These are phyloP conservation scores for Annulohypoxylon nitens DNA, from an alignment of 495 filamentous ascomycete genomes.

Conservation along the genomic window DNA sequence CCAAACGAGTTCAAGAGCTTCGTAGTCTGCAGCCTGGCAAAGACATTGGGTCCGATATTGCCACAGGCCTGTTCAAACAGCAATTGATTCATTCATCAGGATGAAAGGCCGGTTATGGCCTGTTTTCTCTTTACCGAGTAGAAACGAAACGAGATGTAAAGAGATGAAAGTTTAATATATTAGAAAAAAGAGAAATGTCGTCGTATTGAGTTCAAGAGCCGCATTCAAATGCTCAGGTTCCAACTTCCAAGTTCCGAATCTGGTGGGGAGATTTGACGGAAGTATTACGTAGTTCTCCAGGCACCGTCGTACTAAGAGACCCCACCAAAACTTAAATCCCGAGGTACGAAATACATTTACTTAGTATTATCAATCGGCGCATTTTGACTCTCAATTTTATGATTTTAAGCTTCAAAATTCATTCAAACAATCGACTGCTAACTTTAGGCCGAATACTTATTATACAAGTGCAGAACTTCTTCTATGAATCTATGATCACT, in stretches of 20 bases:
- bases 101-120: conserved; percentile 14
- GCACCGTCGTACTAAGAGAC: conserved; percentile 4
- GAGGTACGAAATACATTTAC: conserved; percentile 14
- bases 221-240: conserved; percentile 23
- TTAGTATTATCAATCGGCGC: conserved; percentile 1
- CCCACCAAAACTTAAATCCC: conserved; percentile 33
- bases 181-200: conserved; percentile 13
- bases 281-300: conserved; percentile 31
- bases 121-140: conserved; percentile 9
- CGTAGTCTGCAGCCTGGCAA: conserved; percentile 73
- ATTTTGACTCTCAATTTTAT: conserved; percentile 10
- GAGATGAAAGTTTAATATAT: background rate
- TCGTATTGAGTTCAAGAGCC: conserved; percentile 36
- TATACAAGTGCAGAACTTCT: background rate
- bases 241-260: conserved; percentile 7
- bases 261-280: conserved; percentile 25
- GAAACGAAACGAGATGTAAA: background rate
- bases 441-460: background rate
- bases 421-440: background rate
- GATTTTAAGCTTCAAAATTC: conserved; percentile 5
- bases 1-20: conserved; percentile 68
- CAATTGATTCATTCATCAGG: conserved; percentile 82
- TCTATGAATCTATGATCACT: background rate
- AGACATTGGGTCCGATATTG: conserved; percentile 67
- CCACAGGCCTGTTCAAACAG: conserved; percentile 80